Percentiles rank a stretch among this genome's conserved stretches.
phyloP scores from a whole-genome alignment of 2,329 filamentous ascomycete genomes.

The Hymenoscyphus fraxineus region DNA sequence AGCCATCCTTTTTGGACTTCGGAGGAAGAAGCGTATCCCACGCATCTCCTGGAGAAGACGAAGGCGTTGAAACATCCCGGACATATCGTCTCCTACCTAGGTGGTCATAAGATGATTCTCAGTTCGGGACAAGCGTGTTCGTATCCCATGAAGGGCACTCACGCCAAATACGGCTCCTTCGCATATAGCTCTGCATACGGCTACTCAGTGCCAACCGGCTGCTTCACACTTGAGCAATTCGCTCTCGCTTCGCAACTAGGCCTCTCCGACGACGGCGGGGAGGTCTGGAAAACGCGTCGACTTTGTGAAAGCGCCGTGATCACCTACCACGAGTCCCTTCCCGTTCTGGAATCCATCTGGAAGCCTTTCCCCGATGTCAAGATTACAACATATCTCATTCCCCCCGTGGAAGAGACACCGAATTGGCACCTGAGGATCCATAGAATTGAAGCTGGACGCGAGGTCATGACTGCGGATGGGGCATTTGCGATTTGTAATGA shows the following conservation, averaged over 20 bases:
- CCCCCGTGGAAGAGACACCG: conserved; percentile 53
- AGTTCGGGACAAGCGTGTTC: conserved; percentile 77
- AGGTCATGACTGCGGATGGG: conserved; percentile 69
- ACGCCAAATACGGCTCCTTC: conserved; percentile 78
- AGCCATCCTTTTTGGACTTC: conserved; percentile 73
- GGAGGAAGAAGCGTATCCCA: conserved; percentile 58
- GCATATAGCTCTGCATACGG: conserved; percentile 73
- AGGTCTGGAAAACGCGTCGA: conserved; percentile 74
- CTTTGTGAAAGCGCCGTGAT: conserved; percentile 62
- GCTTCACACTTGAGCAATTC: conserved; percentile 72
- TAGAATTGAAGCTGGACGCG: conserved; percentile 54
- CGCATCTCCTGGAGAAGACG: conserved; percentile 51
- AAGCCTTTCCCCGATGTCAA: conserved; percentile 66
- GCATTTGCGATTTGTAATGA: conserved; percentile 66
- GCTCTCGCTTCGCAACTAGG: conserved; percentile 73
- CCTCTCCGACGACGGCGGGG: conserved; percentile 71
- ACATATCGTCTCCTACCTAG: conserved; percentile 67
- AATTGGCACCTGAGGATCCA: conserved; percentile 71
- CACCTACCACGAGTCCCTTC: conserved; percentile 49
- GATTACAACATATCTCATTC: conserved; percentile 62
- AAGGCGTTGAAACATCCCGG: conserved; percentile 64
- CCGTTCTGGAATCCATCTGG: conserved; percentile 67
- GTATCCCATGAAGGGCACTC: conserved; percentile 76
- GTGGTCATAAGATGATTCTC: conserved; percentile 72
- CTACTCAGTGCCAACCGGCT: conserved; percentile 73